Evolutionary conservation across 352 stramenopile genomes (phyloP), one percentile per base, ranked within the genome.

Genomic region (Phytophthora pistaciae): DNA sequence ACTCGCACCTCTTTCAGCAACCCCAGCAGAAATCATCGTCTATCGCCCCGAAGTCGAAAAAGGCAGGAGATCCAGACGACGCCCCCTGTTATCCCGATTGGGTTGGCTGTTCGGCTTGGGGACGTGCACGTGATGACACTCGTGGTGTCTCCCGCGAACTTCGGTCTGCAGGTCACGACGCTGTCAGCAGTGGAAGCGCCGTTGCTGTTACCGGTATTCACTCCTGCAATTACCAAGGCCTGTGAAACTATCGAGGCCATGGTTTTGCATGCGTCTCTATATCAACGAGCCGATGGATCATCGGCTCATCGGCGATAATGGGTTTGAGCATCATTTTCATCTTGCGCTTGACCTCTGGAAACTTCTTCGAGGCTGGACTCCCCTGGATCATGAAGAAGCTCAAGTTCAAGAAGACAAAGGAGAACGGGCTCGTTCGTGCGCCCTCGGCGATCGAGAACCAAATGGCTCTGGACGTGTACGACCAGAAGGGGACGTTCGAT

Each of bases 321-420:
- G 77, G 78, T 1, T 70, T 94, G 16, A 84, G 82, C 9, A 93
- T 94, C 55, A 94, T 94, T 48, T 94, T 93, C 59, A 78, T 69
- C 14, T 68, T 93, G 40, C 81, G 87, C 0, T 70, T 94, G 29
- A 93, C 84, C n/a, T 90, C 75, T 0, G 83, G 84, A 25, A 93
- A 95, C 57, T 92, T 93, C 60, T 93, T 93, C 38, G 85, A 95
- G 64, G 84, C 84, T 16, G 82, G 85, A 0, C 62, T 94, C 31
- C 87, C 87, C 11, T 93, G 84, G 81, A 84, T 94, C 77, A 88
- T 89, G 76, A 80, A 82, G 49, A 91, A 89, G 61, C 64, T 93
- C 31, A 54, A 66, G 56, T 54, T 21, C 52, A 70, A 46, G 29
- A 72, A 61, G 27, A 31, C 25, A 0, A 64, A 44, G 36, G 36